Evolutionary conservation across 495 filamentous ascomycete species (phyloP).

Genomic region (Talaromyces stipitatus): DNA sequence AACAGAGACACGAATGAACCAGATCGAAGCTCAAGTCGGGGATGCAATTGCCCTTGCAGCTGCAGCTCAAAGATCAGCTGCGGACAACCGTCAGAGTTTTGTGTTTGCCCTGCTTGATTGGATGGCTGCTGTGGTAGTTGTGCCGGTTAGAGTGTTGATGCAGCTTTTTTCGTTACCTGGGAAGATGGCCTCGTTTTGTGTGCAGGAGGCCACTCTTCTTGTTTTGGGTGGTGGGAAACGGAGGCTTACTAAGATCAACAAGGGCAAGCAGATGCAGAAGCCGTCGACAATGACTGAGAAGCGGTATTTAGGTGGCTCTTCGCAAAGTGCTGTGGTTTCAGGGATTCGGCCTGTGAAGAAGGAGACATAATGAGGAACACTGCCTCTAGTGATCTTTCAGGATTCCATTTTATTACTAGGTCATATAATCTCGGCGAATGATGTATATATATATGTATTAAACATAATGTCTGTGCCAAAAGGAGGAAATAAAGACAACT

Average conservation of each 20-base stretch:
- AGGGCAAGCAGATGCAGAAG: slow-evolving; percentile 1
- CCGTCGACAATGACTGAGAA: not conserved
- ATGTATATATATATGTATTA: slow-evolving; percentile 1
- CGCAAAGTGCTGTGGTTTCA: not conserved
- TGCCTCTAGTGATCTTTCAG: not conserved
- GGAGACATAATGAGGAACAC: too few relatives aligned
- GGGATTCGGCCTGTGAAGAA: not conserved
- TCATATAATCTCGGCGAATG: not conserved
- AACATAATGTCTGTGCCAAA: not conserved
- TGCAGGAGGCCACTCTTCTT: slow-evolving; percentile 1
- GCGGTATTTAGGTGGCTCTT: not conserved
- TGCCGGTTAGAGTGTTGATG: slow-evolving; percentile 1
- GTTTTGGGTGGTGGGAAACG: not conserved
- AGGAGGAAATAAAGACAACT: not conserved
- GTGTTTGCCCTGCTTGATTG: slow-evolving; percentile 3
- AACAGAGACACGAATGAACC: slow-evolving; percentile 64
- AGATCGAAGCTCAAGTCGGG: slow-evolving; percentile 59
- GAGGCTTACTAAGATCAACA: not conserved
- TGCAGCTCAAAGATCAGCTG: slow-evolving; percentile 51
- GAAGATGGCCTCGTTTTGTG: slow-evolving; percentile 12
- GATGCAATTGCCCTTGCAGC: slow-evolving; percentile 77
- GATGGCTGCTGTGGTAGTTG: slow-evolving; percentile 4
- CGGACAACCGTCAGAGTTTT: slow-evolving; percentile 1
- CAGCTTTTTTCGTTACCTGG: slow-evolving; percentile 12
- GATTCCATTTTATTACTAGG: not conserved